Conservation (phyloP, 805 yeast species). For the Metschnikowia lachancei region DNA sequence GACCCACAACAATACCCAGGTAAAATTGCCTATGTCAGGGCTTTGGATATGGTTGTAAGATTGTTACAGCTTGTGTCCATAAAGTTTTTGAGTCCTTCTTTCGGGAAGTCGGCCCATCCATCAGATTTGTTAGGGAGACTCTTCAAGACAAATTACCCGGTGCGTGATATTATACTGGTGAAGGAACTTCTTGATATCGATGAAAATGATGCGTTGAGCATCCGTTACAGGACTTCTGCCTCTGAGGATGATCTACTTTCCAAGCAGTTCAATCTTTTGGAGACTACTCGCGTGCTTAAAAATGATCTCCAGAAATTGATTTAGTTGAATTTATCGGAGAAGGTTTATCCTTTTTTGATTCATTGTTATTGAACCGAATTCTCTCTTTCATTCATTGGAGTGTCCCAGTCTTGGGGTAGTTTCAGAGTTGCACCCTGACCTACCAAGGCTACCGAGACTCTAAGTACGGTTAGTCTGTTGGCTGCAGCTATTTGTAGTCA, state of each 20-base stretch:
- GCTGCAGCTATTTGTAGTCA: too few species aligned
- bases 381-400: too few species aligned
- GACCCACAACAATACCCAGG: slow-evolving; percentile 17
- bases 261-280: slow-evolving; percentile 11
- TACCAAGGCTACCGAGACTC: too few species aligned
- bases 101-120: slow-evolving; percentile 5
- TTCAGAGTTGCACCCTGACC: too few species aligned
- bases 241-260: slow-evolving; percentile 7
- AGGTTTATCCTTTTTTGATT: too few species aligned
- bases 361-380: too few species aligned
- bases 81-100: slow-evolving; percentile 1
- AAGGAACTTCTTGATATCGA: slow-evolving; percentile 9
- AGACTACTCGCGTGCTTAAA: slow-evolving; percentile 12
- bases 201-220: background rate
- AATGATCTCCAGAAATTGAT: slow-evolving; percentile 6
- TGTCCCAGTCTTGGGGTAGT: too few species aligned
- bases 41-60: slow-evolving; percentile 16
- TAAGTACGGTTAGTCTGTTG: too few species aligned
- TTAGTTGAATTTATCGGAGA: too few species aligned
- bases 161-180: slow-evolving; percentile 12
- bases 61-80: slow-evolving; percentile 16
- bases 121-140: slow-evolving; percentile 1
- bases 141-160: slow-evolving; percentile 11
- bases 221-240: background rate
- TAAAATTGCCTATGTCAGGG: slow-evolving; percentile 14